Evolutionary conservation across 331 rosid genomes (phyloP).

Genomic region (Erythrophleum ivorense): DNA sequence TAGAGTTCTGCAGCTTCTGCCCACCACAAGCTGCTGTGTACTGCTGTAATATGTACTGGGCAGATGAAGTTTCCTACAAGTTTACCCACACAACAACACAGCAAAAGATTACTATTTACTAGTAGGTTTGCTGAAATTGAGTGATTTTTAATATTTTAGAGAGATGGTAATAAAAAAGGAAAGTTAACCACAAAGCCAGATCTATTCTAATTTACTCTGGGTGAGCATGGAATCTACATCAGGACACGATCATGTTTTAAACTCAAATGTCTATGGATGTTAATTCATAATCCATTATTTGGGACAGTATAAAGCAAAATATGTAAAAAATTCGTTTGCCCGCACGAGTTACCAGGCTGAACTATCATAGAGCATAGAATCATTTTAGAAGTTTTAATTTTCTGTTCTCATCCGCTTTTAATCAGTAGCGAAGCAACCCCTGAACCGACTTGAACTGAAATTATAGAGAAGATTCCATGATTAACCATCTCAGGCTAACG

Average conservation of each 20-base stretch:
- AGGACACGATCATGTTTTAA: not conserved
- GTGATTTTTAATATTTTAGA: constrained; percentile 19
- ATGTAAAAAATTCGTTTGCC: no score
- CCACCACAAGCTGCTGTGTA: constrained; percentile 97
- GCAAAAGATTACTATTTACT: not conserved
- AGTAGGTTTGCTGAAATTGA: constrained; percentile 22
- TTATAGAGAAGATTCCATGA: not conserved
- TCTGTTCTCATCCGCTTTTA: not conserved
- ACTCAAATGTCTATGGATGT: not conserved
- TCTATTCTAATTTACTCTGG: not conserved
- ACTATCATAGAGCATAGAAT: not conserved
- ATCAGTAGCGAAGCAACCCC: not conserved
- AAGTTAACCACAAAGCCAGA: not conserved
- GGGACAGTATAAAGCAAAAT: not conserved
- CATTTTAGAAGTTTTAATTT: not conserved
- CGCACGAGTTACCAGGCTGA: not conserved
- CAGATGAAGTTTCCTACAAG: constrained; percentile 93
- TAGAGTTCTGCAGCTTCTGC: constrained; percentile 83
- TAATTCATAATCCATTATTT: not conserved
- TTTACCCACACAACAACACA: constrained; percentile 18
- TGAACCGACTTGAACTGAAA: not conserved
- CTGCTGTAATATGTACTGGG: constrained; percentile 98
- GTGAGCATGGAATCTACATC: not conserved
- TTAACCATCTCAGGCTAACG: constrained; percentile 29
- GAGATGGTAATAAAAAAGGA: not conserved